Conservation (phyloP, 2,329 filamentous ascomycete genomes). For the Pezicula carpinea region DNA sequence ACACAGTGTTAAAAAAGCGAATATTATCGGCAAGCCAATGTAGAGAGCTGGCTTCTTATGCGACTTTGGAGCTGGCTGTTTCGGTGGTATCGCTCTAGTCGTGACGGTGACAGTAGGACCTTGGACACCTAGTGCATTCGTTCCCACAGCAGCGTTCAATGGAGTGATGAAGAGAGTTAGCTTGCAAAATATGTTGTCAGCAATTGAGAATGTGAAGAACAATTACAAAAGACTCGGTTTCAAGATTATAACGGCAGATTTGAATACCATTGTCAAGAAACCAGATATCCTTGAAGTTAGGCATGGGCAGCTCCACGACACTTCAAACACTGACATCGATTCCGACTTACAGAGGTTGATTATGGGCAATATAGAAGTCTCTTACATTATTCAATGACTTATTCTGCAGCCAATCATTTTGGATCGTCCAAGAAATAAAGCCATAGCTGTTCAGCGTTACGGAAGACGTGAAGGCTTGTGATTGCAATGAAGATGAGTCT, state of each 20-base stretch:
- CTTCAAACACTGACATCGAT: too few species aligned
- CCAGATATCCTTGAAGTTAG: too few species aligned
- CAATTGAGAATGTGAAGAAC: too few species aligned
- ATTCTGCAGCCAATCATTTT: conserved; percentile 19
- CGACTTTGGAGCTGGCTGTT: conserved; percentile 11
- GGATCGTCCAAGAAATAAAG: conserved; percentile 21
- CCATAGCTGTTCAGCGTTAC: conserved; percentile 14
- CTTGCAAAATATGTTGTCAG: too few species aligned
- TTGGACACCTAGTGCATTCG: conserved; percentile 9
- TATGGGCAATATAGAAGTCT: too few species aligned
- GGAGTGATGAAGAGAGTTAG: conserved; percentile 20
- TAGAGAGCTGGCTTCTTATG: conserved; percentile 22
- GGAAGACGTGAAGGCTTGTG: conserved; percentile 23
- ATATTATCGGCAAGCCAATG: conserved; percentile 24
- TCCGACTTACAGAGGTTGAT: too few species aligned
- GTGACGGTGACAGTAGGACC: conserved; percentile 22
- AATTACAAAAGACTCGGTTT: too few species aligned
- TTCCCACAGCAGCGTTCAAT: conserved; percentile 10
- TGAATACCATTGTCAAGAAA: too few species aligned
- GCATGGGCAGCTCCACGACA: too few species aligned
- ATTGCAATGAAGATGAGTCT: conserved; percentile 19
- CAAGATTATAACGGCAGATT: too few species aligned
- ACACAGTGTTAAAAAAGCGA: conserved; percentile 17
- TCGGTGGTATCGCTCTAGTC: conserved; percentile 16
- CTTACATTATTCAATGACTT: conserved; percentile 19